These are phyloP conservation scores for Halenospora varia DNA, from an alignment of 495 filamentous ascomycete species.

Conservation along the genomic window DNA sequence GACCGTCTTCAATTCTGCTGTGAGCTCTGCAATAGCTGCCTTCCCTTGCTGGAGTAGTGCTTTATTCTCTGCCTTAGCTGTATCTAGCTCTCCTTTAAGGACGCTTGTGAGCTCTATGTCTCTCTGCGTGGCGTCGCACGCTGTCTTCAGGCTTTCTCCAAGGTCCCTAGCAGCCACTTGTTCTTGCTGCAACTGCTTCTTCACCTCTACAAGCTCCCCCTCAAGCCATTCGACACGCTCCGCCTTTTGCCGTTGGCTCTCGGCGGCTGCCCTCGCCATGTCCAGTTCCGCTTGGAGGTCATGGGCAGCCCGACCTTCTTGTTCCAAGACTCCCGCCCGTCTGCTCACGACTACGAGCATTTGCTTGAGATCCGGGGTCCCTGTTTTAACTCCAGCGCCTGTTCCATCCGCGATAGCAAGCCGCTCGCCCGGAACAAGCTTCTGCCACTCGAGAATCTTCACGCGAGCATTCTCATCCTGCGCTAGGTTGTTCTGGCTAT, in stretches of 20 bases:
- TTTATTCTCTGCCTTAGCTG: conserved; percentile 18
- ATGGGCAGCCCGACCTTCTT: conserved; percentile 13
- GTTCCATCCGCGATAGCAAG: conserved; percentile 12
- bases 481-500: conserved; percentile 14
- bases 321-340: conserved; percentile 17
- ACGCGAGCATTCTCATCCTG: conserved; percentile 6
- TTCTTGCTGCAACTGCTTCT: conserved; percentile 17
- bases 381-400: conserved; percentile 10
- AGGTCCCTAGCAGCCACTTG: conserved; percentile 14
- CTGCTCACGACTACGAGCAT: conserved; percentile 16
- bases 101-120: conserved; percentile 12
- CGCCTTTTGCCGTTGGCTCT: conserved; percentile 14
- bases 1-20: conserved; percentile 10
- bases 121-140: conserved; percentile 8
- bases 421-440: conserved; percentile 1
- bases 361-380: conserved; percentile 13
- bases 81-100: conserved; percentile 15
- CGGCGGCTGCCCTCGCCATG: conserved; percentile 10
- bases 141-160: conserved; percentile 15
- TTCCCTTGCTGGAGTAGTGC: conserved; percentile 13
- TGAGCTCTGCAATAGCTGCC: conserved; percentile 15
- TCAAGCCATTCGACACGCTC: conserved; percentile 16
- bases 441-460: neutral
- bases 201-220: conserved; percentile 13
- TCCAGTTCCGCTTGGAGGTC: conserved; percentile 19